A percentile compares a stretch with the other conserved stretches of the same genome.
Conservation (phyloP, 1,139 yeast genomes). For the Protomyces arabidopsidicola region DNA sequence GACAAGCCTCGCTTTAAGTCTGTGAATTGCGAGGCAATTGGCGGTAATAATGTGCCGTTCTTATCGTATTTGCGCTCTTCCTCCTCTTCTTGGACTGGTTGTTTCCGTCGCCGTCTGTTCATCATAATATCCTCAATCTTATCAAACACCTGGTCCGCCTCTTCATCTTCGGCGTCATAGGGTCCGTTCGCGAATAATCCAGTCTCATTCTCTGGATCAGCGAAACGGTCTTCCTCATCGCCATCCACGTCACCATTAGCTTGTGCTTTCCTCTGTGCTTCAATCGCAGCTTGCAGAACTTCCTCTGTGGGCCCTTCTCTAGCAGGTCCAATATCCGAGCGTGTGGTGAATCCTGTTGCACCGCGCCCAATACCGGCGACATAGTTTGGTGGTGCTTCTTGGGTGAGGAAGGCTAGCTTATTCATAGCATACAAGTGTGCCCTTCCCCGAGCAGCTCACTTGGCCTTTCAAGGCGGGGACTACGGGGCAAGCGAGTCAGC, state of each 20-base stretch:
- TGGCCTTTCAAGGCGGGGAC: too few species aligned
- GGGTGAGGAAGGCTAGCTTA: slow-evolving; percentile 55
- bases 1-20: slow-evolving; percentile 63
- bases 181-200: slow-evolving; percentile 40
- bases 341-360: slow-evolving; percentile 85
- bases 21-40: slow-evolving; percentile 46
- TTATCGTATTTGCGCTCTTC: slow-evolving; percentile 32
- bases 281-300: slow-evolving; percentile 40
- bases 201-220: slow-evolving; percentile 43
- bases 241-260: slow-evolving; percentile 40
- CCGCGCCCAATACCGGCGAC: slow-evolving; percentile 93
- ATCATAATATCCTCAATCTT: slow-evolving; percentile 57
- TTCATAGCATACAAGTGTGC: background rate
- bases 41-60: slow-evolving; percentile 36
- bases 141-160: slow-evolving; percentile 68
- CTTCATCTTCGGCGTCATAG: slow-evolving; percentile 56
- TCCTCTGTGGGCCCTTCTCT: slow-evolving; percentile 44
- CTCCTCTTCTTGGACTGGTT: slow-evolving; percentile 4
- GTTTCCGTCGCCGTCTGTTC: slow-evolving; percentile 41
- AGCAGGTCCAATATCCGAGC: slow-evolving; percentile 65
- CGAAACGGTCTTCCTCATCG: slow-evolving; percentile 38
- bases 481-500: too few species aligned
- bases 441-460: too few species aligned
- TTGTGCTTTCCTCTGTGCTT: slow-evolving; percentile 40
- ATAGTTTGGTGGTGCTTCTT: slow-evolving; percentile 85